Evolutionary conservation across 2,329 filamentous ascomycete genomes (phyloP).

Genomic region (Cercospora janseana): DNA sequence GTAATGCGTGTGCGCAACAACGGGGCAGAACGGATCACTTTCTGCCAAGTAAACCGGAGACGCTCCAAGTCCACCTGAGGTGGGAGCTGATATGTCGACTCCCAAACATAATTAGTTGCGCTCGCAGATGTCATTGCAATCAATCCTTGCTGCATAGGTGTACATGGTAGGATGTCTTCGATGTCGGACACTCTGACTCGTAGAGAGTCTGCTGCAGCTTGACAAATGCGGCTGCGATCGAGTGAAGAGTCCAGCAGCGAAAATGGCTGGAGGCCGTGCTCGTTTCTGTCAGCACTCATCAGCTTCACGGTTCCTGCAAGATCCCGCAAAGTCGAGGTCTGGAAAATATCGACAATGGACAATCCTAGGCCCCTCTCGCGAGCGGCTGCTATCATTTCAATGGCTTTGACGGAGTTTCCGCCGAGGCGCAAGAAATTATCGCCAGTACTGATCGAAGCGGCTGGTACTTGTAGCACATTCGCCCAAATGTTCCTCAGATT

Average conservation of each 20-base stretch:
- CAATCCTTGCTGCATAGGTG: slow-evolving; percentile 7
- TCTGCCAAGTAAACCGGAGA: not conserved
- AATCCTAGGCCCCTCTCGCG: slow-evolving; percentile 40
- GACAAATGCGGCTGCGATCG: not conserved
- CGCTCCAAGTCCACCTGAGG: slow-evolving; percentile 29
- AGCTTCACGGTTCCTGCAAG: slow-evolving; percentile 22
- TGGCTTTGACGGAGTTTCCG: slow-evolving; percentile 49
- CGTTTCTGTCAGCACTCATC: not conserved
- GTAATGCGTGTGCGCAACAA: slow-evolving; percentile 5
- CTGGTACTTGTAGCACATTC: not conserved
- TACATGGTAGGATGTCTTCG: slow-evolving; percentile 33
- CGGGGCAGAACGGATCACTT: not conserved
- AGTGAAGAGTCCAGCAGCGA: not conserved
- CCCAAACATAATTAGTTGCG: not conserved
- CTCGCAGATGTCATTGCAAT: slow-evolving; percentile 7
- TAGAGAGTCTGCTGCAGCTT: not conserved
- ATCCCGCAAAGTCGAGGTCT: slow-evolving; percentile 28
- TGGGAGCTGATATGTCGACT: slow-evolving; percentile 25
- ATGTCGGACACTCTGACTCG: not conserved
- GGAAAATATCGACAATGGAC: slow-evolving; percentile 46
- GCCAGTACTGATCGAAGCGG: slow-evolving; percentile 19
- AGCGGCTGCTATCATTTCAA: slow-evolving; percentile 45
- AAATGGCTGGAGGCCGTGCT: slow-evolving; percentile 2
- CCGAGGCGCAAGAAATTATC: slow-evolving; percentile 49
- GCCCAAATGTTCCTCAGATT: slow-evolving; percentile 16